phyloP scores from a whole-genome alignment of 2,329 filamentous ascomycete genomes.

The Apiospora koreana region DNA sequence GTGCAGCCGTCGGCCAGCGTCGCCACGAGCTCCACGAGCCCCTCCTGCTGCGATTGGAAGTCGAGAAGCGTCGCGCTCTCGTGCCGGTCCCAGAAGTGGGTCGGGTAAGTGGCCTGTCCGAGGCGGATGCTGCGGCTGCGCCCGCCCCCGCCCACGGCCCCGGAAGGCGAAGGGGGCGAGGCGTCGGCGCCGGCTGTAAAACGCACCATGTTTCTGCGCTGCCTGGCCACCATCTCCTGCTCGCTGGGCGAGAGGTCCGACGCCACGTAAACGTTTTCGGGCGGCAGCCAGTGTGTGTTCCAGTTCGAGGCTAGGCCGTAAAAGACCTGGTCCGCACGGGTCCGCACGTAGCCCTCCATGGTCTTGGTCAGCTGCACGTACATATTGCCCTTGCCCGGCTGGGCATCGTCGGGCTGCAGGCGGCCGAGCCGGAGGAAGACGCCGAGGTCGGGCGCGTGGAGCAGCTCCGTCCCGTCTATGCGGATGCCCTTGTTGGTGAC shows the following conservation, averaged over 20 bases:
- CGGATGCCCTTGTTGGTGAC: conserved; percentile 12
- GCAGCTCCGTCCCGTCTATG: conserved; percentile 9
- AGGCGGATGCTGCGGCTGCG: background rate
- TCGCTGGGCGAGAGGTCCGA: background rate
- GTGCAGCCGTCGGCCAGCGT: background rate
- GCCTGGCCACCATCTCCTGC: background rate
- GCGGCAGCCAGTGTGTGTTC: background rate
- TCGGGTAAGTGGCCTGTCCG: background rate
- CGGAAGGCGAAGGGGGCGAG: background rate
- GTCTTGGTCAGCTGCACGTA: conserved; percentile 8
- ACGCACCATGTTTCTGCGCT: background rate
- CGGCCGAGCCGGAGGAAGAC: conserved; percentile 2
- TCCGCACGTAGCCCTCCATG: conserved; percentile 9
- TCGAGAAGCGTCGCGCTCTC: background rate
- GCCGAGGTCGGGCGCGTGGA: background rate
- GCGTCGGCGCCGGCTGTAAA: background rate
- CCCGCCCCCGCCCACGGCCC: background rate
- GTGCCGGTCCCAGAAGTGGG: background rate
- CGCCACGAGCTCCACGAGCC: background rate
- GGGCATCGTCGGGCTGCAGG: background rate
- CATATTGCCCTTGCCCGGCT: background rate
- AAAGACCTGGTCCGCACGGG: background rate
- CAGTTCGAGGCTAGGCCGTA: background rate
- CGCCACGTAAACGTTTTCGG: conserved; percentile 7
- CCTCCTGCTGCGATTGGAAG: background rate